Evolutionary conservation across 176 grass and related monocot species (phyloP), one percentile per base, ranked within the genome.

Genomic region (Aegilops sharonensis): DNA sequence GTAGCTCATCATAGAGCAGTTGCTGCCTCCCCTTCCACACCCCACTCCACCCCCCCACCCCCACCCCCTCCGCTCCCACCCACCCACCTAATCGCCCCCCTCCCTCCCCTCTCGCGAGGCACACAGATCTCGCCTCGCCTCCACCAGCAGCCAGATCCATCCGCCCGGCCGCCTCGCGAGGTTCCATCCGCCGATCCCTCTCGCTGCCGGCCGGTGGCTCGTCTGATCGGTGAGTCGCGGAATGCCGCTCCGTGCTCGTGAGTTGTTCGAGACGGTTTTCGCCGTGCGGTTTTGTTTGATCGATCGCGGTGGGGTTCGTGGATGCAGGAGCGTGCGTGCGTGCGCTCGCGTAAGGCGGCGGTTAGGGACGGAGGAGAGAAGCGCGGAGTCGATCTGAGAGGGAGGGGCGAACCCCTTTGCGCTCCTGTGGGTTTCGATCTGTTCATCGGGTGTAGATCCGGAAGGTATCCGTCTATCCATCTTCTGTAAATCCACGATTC

Each of bases 201-300:
- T 43, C n/a, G 70, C 64, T 9, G 21, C 21, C 31, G 64, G 8
- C 66, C 42, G 32, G 57, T 11, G 20, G 69, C 61, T 63, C 40
- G 52, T 47, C 68, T 60, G 70, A 85, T 79, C 45, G 79, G 87
- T 94, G 84, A 83, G 89, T 87, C 18, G 10, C 6, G 34, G 3
- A 11, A 9, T 8, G 11, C 12, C 0, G 23, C 23, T 32, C 14
- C 31, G 15, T 4, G 42, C 2, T 31, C 13, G 12, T 72, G 62
- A 59, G 4, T 3, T 36, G 61, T 43, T 86, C 76, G 1, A 11
- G 23, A 8, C 65, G 20, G 27, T 68, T 81, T 66, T 23, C 23
- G 18, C 47, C 31, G 27, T 20, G 54, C 4, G 11, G 1, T 17
- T 64, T 77, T 65, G 6, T 48, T 59, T 68, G 66, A 86, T 61